Conservation (phyloP, 495 filamentous ascomycete genomes). For the Xylaria curta region DNA sequence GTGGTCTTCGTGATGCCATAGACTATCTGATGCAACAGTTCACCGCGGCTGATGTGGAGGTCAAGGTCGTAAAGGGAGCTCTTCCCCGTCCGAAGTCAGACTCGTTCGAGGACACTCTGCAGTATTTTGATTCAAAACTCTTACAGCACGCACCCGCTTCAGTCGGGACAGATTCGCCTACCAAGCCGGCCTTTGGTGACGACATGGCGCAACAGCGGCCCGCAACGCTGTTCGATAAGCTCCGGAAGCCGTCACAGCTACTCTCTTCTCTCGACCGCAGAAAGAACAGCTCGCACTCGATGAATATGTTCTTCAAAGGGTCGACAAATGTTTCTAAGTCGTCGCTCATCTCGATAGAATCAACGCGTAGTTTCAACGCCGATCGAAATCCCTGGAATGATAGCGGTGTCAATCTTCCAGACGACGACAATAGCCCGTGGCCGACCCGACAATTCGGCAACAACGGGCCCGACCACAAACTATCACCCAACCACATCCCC, state of each 20-base stretch:
- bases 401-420: slow-evolving; percentile 88
- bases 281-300: slow-evolving; percentile 88
- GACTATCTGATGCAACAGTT: slow-evolving; percentile 88
- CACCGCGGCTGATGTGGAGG: slow-evolving; percentile 82
- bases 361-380: slow-evolving; percentile 79
- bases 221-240: slow-evolving; percentile 83
- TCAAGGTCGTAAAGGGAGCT: slow-evolving; percentile 84
- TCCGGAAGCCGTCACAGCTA: slow-evolving; percentile 88
- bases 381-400: slow-evolving; percentile 98
- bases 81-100: slow-evolving; percentile 97
- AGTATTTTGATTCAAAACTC: slow-evolving; percentile 95
- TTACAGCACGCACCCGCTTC: slow-evolving; percentile 84
- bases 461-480: slow-evolving; percentile 66
- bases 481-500: slow-evolving; percentile 67
- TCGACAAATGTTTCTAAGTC: slow-evolving; percentile 94
- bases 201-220: slow-evolving; percentile 76
- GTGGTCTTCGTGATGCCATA: slow-evolving; percentile 92
- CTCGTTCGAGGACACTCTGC: slow-evolving; percentile 95
- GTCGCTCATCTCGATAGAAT: slow-evolving; percentile 91
- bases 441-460: slow-evolving; percentile 65
- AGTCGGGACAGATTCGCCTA: slow-evolving; percentile 83
- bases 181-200: slow-evolving; percentile 75
- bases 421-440: slow-evolving; percentile 76
- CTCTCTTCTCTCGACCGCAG: slow-evolving; percentile 88
- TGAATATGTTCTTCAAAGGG: slow-evolving; percentile 86